phyloP scores from a whole-genome alignment of 768 basidiomycete genomes.

The Mycena maculata region DNA sequence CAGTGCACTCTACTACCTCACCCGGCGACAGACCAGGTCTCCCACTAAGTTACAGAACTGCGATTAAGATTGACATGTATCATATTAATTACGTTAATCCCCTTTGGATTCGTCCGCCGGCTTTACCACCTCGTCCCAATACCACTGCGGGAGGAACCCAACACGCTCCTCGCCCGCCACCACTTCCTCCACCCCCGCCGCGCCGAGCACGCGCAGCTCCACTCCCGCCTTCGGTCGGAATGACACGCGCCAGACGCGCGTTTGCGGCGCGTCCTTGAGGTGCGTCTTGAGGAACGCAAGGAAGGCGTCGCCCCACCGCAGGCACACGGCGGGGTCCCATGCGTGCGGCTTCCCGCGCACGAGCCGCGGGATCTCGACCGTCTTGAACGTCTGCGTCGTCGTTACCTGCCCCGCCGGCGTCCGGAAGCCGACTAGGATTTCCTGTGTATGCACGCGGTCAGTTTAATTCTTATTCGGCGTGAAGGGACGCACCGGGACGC shows the following conservation, averaged over 20 bases:
- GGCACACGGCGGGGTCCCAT: conserved; percentile 82
- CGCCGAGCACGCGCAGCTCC: conserved; percentile 43
- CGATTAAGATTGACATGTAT: no score
- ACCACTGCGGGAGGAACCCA: conserved; percentile 85
- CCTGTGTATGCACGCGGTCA: conserved; percentile 51
- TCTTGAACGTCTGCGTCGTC: conserved; percentile 79
- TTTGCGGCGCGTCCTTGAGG: not conserved
- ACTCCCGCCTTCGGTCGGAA: conserved; percentile 72
- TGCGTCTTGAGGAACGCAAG: conserved; percentile 59
- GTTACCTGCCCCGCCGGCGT: conserved; percentile 77
- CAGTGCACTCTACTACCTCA: no score
- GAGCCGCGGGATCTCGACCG: conserved; percentile 80
- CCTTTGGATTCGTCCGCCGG: no score
- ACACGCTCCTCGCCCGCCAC: conserved; percentile 74
- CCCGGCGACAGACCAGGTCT: no score
- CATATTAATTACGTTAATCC: no score
- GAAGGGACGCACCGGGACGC: conserved; percentile 76
- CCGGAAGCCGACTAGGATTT: conserved; percentile 89
- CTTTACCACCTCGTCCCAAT: conserved; percentile 57
- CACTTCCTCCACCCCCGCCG: conserved; percentile 53
- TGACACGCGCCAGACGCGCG: conserved; percentile 74
- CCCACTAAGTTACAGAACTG: no score
- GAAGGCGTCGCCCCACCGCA: conserved; percentile 79
- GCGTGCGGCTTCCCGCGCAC: conserved; percentile 78
- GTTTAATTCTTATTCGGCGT: not conserved